Conservation (phyloP, 2,329 filamentous ascomycete species). For the Colletotrichum sp. region DNA sequence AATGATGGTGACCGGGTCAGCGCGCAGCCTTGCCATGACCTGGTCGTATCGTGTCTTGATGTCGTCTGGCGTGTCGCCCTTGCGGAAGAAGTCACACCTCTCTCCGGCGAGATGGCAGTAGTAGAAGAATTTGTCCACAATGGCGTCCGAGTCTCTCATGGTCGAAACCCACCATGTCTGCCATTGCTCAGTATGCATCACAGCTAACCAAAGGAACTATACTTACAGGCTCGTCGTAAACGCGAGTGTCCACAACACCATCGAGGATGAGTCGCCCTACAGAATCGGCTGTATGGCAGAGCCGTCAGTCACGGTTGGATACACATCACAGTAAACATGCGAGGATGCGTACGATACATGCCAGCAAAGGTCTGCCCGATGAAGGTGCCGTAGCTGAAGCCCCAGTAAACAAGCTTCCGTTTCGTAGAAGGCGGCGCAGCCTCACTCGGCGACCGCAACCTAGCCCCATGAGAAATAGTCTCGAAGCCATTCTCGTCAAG, state of each 20-base stretch:
- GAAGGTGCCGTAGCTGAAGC: conserved; percentile 40
- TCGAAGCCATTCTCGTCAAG: conserved; percentile 10
- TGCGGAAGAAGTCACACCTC: conserved; percentile 41
- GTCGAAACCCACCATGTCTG: conserved; percentile 35
- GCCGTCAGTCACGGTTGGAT: not conserved
- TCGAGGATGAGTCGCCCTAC: conserved; percentile 36
- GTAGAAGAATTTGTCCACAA: conserved; percentile 48
- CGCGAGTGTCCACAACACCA: conserved; percentile 30
- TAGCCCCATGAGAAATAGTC: not conserved
- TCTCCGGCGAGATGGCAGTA: conserved; percentile 49
- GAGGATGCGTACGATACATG: conserved; percentile 34
- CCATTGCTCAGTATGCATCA: not conserved
- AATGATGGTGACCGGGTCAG: conserved; percentile 36
- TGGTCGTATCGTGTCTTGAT: conserved; percentile 33
- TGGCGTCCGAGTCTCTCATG: conserved; percentile 48
- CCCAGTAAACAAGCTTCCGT: conserved; percentile 36
- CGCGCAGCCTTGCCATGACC: conserved; percentile 34
- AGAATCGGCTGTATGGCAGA: not conserved
- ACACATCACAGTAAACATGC: not conserved
- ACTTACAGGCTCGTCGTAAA: conserved; percentile 36
- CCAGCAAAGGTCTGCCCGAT: conserved; percentile 39
- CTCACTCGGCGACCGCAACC: not conserved
- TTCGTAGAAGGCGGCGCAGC: conserved; percentile 5
- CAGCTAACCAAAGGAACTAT: not conserved
- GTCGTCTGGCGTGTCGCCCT: conserved; percentile 29